These are phyloP conservation scores for Colletotrichum salicis DNA, from an alignment of 2,329 filamentous ascomycete genomes.

Conservation along the genomic window DNA sequence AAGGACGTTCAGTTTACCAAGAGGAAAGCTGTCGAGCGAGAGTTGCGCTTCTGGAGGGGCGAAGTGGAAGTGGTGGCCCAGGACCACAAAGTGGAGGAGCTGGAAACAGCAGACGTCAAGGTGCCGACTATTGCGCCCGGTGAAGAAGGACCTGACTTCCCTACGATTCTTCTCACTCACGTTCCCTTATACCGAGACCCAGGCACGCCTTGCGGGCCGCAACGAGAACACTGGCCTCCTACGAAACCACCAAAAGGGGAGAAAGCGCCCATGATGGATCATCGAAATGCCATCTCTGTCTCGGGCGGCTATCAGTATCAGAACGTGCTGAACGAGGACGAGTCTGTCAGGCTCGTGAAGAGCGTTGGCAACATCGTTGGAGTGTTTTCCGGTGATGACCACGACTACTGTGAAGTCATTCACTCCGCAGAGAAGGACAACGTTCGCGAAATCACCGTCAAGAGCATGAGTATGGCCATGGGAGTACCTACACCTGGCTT, in stretches of 20 bases:
- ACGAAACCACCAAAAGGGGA: conserved; percentile 70
- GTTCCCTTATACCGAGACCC: conserved; percentile 87
- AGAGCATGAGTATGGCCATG: conserved; percentile 96
- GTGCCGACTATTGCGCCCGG: conserved; percentile 53
- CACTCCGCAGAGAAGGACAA: conserved; percentile 76
- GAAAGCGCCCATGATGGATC: conserved; percentile 65
- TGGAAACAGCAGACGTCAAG: conserved; percentile 51
- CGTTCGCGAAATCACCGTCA: conserved; percentile 89
- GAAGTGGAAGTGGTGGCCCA: conserved; percentile 65
- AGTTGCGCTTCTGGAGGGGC: conserved; percentile 73
- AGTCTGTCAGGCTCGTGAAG: conserved; percentile 80
- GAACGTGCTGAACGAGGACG: conserved; percentile 83
- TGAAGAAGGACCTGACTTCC: conserved; percentile 70
- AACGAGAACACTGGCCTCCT: conserved; percentile 85
- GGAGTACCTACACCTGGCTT: conserved; percentile 90
- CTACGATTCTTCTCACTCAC: conserved; percentile 89
- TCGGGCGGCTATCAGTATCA: conserved; percentile 92
- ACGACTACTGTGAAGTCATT: conserved; percentile 94
- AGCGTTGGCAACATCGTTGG: conserved; percentile 84
- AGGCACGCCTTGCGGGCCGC: conserved; percentile 87
- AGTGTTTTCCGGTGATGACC: conserved; percentile 95
- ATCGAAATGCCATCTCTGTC: conserved; percentile 82
- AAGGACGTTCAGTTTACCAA: conserved; percentile 72
- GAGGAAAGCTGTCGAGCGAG: conserved; percentile 73
- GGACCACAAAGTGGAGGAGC: conserved; percentile 68